Conservation (phyloP, 176 grass and related monocot genomes). For the Poa annua region DNA sequence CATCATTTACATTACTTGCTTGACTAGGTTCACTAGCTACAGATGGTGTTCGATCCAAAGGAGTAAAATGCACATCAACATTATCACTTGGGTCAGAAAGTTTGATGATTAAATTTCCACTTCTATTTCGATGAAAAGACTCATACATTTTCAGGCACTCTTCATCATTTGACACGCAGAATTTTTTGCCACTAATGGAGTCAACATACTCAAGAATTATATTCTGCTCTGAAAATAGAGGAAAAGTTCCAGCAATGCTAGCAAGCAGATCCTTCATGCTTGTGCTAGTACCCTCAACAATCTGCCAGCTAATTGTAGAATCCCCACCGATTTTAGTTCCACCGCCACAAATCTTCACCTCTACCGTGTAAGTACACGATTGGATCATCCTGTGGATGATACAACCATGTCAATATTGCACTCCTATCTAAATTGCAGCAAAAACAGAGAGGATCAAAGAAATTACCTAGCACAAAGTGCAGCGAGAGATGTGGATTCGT, state of each 20-base stretch:
- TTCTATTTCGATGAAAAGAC: not conserved
- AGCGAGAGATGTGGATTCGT: not conserved
- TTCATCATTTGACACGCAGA: not conserved
- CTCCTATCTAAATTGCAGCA: not conserved
- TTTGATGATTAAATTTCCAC: not conserved
- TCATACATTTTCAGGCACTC: not conserved
- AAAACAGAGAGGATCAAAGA: not conserved
- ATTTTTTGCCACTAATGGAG: not conserved
- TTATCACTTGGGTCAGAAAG: too few relatives aligned
- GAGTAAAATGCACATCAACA: too few relatives aligned
- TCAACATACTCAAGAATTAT: not conserved
- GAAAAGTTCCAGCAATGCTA: not conserved
- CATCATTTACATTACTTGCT: too few relatives aligned
- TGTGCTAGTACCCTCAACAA: not conserved
- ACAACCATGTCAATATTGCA: not conserved
- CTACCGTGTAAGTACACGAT: constrained; percentile 4
- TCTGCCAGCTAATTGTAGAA: not conserved
- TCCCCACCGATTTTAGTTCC: not conserved
- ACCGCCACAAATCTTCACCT: not conserved
- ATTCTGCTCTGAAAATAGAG: not conserved
- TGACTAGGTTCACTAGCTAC: too few relatives aligned
- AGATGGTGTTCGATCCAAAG: too few relatives aligned
- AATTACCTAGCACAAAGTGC: not conserved
- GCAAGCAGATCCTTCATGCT: not conserved
- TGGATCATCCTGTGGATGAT: not conserved